Conservation (phyloP, 176 grass and related monocot species). For the Zoysia japonica region DNA sequence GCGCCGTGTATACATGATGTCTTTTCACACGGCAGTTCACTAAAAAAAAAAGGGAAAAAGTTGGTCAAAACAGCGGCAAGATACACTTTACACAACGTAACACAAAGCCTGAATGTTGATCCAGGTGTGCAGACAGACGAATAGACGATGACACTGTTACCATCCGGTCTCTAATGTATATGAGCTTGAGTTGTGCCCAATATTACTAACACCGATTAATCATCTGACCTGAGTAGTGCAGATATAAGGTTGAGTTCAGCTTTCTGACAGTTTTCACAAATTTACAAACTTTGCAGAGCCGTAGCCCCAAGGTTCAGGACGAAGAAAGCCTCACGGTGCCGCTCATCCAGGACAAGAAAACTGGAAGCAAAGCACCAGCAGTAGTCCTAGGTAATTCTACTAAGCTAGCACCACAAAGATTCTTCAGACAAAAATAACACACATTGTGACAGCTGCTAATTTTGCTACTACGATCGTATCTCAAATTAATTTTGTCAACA, state of each 20-base stretch:
- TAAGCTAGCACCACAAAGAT: too few species aligned
- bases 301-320: constrained; percentile 1
- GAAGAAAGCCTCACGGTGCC: constrained; percentile 29
- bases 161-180: too few species aligned
- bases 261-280: constrained; percentile 20
- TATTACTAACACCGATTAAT: neutral
- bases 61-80: too few species aligned
- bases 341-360: constrained; percentile 35
- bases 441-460: too few species aligned
- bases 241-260: neutral
- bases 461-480: too few species aligned
- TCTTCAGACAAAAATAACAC: too few species aligned
- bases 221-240: neutral
- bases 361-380: constrained; percentile 36
- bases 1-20: too few species aligned
- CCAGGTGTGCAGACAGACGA: too few species aligned
- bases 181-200: too few species aligned
- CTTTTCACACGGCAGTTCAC: neutral
- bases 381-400: constrained; percentile 30
- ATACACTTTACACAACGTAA: too few species aligned
- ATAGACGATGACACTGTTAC: too few species aligned
- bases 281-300: constrained; percentile 24
- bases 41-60: neutral
- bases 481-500: neutral
- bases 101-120: too few species aligned